A percentile compares a stretch with the other conserved stretches of the same genome.
Conservation (phyloP, 306 rosid genomes). For the Inga leiocalycina region DNA sequence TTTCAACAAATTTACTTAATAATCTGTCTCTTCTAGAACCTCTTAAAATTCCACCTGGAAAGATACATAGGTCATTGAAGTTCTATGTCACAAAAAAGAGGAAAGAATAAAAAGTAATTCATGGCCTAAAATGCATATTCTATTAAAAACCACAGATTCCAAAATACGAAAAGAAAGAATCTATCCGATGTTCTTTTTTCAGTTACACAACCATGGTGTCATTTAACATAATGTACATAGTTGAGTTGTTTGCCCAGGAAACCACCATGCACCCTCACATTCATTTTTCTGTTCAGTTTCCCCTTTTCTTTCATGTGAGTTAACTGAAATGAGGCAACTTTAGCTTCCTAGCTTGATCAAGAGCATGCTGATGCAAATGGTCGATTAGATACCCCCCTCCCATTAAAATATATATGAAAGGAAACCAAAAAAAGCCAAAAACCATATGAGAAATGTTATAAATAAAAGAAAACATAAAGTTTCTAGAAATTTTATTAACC, state of each 20-base stretch:
- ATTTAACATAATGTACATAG: neutral
- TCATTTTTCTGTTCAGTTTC: neutral
- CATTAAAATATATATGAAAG: neutral
- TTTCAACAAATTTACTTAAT: conserved; percentile 89
- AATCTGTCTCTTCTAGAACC: conserved; percentile 95
- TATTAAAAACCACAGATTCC: conserved; percentile 6
- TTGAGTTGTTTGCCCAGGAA: neutral
- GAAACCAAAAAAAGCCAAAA: neutral
- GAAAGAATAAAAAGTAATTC: neutral
- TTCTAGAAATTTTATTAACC: neutral
- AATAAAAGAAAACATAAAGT: neutral
- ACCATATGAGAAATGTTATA: neutral
- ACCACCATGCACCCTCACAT: neutral
- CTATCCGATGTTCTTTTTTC: neutral
- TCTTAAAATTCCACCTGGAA: conserved; percentile 89
- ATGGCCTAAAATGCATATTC: conserved; percentile 7
- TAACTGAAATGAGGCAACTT: neutral
- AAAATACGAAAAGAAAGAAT: neutral
- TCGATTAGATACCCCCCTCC: neutral
- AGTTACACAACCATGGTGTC: neutral
- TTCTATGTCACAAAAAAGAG: conserved; percentile 23
- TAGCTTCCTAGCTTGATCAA: neutral
- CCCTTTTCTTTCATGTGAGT: neutral
- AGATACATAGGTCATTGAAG: conserved; percentile 30
- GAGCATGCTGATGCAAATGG: neutral